These are phyloP conservation scores for Penicillium digitatum DNA, from an alignment of 2,329 filamentous ascomycete genomes.

Conservation along the genomic window DNA sequence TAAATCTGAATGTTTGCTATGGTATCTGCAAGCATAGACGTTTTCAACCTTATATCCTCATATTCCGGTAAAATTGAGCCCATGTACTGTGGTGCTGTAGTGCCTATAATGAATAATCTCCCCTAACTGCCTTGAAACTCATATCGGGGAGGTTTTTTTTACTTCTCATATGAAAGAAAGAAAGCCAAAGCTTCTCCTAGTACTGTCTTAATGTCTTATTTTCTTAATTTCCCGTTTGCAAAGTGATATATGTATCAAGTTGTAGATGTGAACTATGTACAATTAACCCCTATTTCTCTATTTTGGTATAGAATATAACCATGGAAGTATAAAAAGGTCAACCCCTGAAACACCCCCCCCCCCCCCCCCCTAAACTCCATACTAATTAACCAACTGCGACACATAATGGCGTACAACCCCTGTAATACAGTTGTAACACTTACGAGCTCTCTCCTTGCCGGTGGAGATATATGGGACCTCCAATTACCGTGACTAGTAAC, in stretches of 20 bases:
- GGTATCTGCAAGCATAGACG: not conserved
- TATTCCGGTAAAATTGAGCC: not conserved
- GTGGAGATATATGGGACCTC: conserved; percentile 6
- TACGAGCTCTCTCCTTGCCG: conserved; percentile 5
- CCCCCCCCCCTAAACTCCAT: not conserved
- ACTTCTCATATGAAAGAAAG: not conserved
- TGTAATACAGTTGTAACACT: conserved; percentile 11
- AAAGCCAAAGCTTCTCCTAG: not conserved
- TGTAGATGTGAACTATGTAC: not conserved
- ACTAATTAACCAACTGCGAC: not conserved
- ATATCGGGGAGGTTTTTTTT: conserved; percentile 1
- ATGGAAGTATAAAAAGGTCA: not conserved
- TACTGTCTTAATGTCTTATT: not conserved
- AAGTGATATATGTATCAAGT: too few relatives aligned
- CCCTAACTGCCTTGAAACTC: not conserved
- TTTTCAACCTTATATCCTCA: not conserved
- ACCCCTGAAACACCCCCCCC: conserved; percentile 2
- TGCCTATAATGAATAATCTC: not conserved
- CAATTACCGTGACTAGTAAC: conserved; percentile 7
- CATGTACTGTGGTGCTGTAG: not conserved
- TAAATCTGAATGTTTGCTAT: not conserved
- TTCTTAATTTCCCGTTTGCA: not conserved
- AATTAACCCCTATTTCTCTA: not conserved
- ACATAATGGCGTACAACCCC: conserved; percentile 1
- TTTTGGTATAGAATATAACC: not conserved